A percentile compares a stretch with the other conserved stretches of the same genome.
phyloP scores from a whole-genome alignment of 2,329 filamentous ascomycete species.

The Cercospora sp. region DNA sequence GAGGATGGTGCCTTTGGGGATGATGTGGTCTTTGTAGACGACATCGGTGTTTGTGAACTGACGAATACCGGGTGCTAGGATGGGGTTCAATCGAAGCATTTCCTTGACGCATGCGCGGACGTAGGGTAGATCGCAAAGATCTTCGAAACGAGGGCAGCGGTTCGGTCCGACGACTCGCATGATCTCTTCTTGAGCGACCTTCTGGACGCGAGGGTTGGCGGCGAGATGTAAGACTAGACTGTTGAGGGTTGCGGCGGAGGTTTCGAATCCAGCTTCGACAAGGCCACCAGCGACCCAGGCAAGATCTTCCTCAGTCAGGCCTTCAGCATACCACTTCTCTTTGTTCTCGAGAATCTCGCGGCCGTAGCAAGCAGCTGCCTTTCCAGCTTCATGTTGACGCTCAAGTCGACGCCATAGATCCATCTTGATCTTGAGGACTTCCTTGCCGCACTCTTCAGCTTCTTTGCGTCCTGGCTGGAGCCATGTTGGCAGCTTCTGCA shows the following conservation, averaged over 20 bases:
- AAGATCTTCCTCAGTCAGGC: conserved; percentile 1
- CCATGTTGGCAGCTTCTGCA: neutral
- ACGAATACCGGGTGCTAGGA: neutral
- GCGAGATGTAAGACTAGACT: neutral
- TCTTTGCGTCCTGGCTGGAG: neutral
- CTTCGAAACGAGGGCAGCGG: neutral
- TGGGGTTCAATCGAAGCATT: neutral
- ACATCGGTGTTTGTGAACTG: conserved; percentile 2
- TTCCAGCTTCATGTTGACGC: neutral
- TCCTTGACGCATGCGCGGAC: conserved; percentile 5
- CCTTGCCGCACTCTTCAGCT: neutral
- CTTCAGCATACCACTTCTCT: neutral
- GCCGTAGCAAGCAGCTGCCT: neutral
- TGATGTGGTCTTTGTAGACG: conserved; percentile 4
- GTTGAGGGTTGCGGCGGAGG: neutral
- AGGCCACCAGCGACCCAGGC: neutral
- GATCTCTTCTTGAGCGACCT: neutral
- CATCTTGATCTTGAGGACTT: conserved; percentile 1
- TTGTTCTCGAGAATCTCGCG: neutral
- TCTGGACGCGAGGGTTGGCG: neutral
- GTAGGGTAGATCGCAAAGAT: neutral
- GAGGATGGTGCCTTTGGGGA: conserved; percentile 2
- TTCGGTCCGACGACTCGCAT: neutral
- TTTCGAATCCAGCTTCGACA: conserved; percentile 3
- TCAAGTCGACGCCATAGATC: neutral